These are phyloP conservation scores for Hymenoscyphus infarciens DNA, from an alignment of 2,329 filamentous ascomycete genomes.

Conservation along the genomic window DNA sequence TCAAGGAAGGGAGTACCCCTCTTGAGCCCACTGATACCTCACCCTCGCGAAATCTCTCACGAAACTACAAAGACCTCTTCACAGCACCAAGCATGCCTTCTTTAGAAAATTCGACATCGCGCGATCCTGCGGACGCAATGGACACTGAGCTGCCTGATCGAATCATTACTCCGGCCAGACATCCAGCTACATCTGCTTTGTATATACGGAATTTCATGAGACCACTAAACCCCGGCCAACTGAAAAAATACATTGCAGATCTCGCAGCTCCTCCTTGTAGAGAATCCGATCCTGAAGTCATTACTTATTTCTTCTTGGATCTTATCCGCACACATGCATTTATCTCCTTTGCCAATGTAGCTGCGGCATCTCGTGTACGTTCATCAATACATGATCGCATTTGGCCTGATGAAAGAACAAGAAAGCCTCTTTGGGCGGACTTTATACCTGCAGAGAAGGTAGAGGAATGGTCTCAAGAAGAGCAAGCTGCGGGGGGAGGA, in stretches of 20 bases:
- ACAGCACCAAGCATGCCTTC: constrained; percentile 6
- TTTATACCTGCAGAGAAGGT: constrained; percentile 78
- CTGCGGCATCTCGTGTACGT: constrained; percentile 74
- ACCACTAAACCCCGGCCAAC: constrained; percentile 65
- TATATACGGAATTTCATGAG: constrained; percentile 92
- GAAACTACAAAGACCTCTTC: constrained; percentile 47
- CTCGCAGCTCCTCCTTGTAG: constrained; percentile 60
- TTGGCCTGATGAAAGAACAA: constrained; percentile 83
- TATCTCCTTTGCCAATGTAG: constrained; percentile 63
- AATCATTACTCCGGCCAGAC: constrained; percentile 53
- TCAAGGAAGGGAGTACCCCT: neutral
- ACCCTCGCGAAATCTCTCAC: constrained; percentile 34
- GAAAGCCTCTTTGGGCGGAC: constrained; percentile 83
- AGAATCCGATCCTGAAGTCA: constrained; percentile 49
- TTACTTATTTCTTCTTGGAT: constrained; percentile 75
- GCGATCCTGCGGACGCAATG: constrained; percentile 19
- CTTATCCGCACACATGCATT: constrained; percentile 85
- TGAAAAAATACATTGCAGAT: constrained; percentile 65
- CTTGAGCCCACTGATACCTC: constrained; percentile 13
- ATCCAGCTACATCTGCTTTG: constrained; percentile 70
- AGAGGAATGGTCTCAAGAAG: constrained; percentile 67
- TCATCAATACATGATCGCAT: constrained; percentile 70
- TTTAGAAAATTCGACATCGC: constrained; percentile 17
- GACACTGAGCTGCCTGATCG: constrained; percentile 28
- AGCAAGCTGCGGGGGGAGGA: constrained; percentile 48